Evolutionary conservation across 495 filamentous ascomycete species (phyloP).

Genomic region (Tuber melanosporum): DNA sequence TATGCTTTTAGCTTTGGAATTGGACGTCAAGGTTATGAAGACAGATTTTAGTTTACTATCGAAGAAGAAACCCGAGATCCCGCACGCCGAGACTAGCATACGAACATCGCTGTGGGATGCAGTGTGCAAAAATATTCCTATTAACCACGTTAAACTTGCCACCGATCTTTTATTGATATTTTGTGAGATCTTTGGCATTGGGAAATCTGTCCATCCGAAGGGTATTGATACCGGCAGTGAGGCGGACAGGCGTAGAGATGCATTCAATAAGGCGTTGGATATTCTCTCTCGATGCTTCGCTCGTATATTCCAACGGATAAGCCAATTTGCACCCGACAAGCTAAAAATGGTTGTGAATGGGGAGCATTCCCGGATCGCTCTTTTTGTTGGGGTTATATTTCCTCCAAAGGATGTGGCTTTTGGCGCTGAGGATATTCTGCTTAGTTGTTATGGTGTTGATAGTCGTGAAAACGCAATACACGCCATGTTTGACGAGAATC

Average conservation of each 20-base stretch:
- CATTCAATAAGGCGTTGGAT: conserved; percentile 29
- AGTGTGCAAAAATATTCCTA: conserved; percentile 30
- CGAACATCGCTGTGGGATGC: conserved; percentile 29
- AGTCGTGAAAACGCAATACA: conserved; percentile 37
- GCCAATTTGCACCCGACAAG: conserved; percentile 22
- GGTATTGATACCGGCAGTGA: conserved; percentile 11
- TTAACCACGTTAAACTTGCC: conserved; percentile 28
- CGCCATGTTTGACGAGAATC: conserved; percentile 38
- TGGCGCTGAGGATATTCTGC: conserved; percentile 35
- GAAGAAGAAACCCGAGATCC: conserved; percentile 34
- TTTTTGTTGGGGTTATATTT: conserved; percentile 32
- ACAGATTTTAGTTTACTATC: conserved; percentile 31
- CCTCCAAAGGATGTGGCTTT: conserved; percentile 34
- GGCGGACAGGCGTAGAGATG: conserved; percentile 23
- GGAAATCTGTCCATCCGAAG: conserved; percentile 11
- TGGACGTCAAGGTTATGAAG: conserved; percentile 36
- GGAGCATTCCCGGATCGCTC: conserved; percentile 27
- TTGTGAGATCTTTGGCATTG: conserved; percentile 30
- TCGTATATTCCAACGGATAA: conserved; percentile 30
- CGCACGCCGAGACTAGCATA: conserved; percentile 27
- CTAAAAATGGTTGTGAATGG: conserved; percentile 24
- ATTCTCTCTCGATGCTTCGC: conserved; percentile 25
- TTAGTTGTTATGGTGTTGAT: conserved; percentile 33
- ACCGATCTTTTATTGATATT: conserved; percentile 27
- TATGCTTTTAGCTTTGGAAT: conserved; percentile 30